These are phyloP conservation scores for Hylodesmum podocarpum DNA, from an alignment of 306 rosid species.

Conservation along the genomic window DNA sequence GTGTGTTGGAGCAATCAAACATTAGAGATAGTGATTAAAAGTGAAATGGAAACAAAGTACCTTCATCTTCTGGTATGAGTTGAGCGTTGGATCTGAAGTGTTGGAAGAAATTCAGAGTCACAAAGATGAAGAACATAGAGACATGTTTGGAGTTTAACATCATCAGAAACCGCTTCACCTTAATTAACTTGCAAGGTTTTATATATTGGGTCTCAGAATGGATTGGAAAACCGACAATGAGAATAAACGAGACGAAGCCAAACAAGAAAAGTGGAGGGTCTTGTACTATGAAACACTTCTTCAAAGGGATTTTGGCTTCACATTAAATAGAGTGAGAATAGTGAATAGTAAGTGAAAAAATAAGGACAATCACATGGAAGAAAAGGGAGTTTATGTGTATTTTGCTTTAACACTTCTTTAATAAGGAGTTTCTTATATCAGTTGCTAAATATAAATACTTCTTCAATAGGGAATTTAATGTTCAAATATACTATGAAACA, in stretches of 20 bases:
- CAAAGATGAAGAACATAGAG: constrained; percentile 33
- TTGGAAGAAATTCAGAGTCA: constrained; percentile 40
- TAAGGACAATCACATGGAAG: neutral
- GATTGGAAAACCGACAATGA: neutral
- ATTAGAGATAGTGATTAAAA: neutral
- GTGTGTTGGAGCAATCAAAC: neutral
- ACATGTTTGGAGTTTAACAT: constrained; percentile 33
- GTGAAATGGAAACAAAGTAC: constrained; percentile 28
- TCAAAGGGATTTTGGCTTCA: neutral
- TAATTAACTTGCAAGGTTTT: neutral
- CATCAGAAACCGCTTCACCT: constrained; percentile 36
- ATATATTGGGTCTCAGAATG: neutral
- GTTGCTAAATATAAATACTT: no score
- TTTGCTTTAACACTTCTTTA: no score
- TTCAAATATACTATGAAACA: no score
- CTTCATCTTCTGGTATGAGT: constrained; percentile 70
- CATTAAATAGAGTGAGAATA: neutral
- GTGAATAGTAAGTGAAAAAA: neutral
- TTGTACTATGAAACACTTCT: no score
- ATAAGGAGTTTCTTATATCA: no score
- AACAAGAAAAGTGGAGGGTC: constrained; percentile 11
- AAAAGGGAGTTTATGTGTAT: neutral
- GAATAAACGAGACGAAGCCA: neutral
- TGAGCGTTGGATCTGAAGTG: constrained; percentile 58
- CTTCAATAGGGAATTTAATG: no score